Evolutionary conservation across 805 yeast species (phyloP).

Genomic region (Nadsonia fulvescens): DNA sequence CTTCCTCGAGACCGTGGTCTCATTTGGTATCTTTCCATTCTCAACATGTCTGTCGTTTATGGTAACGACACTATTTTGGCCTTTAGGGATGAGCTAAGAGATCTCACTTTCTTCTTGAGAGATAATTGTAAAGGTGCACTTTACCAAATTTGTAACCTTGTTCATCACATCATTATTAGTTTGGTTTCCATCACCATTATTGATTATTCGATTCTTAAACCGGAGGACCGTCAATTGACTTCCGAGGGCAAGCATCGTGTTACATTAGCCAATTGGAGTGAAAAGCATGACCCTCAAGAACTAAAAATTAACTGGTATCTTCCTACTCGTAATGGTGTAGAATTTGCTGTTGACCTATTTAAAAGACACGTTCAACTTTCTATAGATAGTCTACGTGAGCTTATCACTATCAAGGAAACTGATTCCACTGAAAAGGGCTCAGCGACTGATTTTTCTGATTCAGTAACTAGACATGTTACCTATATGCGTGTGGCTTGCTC

Average conservation of each 20-base stretch:
- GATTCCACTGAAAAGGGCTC: slow-evolving; percentile 15
- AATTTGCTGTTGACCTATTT: slow-evolving; percentile 43
- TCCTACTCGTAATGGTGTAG: slow-evolving; percentile 40
- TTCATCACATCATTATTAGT: slow-evolving; percentile 50
- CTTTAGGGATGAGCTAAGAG: slow-evolving; percentile 27
- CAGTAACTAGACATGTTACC: slow-evolving; percentile 33
- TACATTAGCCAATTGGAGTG: slow-evolving; percentile 27
- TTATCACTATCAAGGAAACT: slow-evolving; percentile 21
- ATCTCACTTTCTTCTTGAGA: slow-evolving; percentile 26
- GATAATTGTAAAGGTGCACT: slow-evolving; percentile 45
- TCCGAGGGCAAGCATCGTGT: slow-evolving; percentile 6
- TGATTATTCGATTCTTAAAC: slow-evolving; percentile 11
- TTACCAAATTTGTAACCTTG: slow-evolving; percentile 39
- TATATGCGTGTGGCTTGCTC: slow-evolving; percentile 43
- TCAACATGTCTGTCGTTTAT: slow-evolving; percentile 54
- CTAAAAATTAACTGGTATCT: slow-evolving; percentile 56
- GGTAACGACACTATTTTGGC: slow-evolving; percentile 35
- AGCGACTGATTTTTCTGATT: slow-evolving; percentile 27
- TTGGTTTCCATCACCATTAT: slow-evolving; percentile 30
- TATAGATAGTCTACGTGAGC: slow-evolving; percentile 11
- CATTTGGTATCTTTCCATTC: slow-evolving; percentile 48
- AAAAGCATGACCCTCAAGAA: slow-evolving; percentile 9
- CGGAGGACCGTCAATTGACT: no score
- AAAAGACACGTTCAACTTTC: slow-evolving; percentile 24
- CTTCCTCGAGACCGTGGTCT: slow-evolving; percentile 65